These are phyloP conservation scores for Eremomyces bilateralis DNA, from an alignment of 495 filamentous ascomycete species.

Conservation along the genomic window DNA sequence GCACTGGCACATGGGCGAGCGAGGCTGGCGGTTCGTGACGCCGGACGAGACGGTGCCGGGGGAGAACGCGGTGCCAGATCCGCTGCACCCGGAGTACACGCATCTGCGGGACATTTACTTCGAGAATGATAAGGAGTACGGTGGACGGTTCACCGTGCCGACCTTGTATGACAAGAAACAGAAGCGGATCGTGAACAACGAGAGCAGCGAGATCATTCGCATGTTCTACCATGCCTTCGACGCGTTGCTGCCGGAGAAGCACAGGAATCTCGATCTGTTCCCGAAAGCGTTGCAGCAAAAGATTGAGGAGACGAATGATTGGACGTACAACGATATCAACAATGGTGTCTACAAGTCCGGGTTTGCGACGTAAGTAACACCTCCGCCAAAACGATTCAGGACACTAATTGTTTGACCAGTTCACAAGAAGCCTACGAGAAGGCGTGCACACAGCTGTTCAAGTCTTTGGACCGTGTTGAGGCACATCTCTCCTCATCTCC, in stretches of 20 bases:
- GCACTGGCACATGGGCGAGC: conserved; percentile 43
- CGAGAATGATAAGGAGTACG: conserved; percentile 41
- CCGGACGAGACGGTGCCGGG: conserved; percentile 22
- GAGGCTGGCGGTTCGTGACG: conserved; percentile 26
- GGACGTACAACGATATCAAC: conserved; percentile 71
- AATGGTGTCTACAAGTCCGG: conserved; percentile 69
- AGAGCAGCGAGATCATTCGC: conserved; percentile 67
- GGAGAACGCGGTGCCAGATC: conserved; percentile 34
- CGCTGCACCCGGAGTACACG: conserved; percentile 35
- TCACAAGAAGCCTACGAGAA: conserved; percentile 61
- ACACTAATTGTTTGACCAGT: conserved; percentile 8
- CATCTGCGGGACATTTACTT: conserved; percentile 55
- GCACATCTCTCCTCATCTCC: conserved; percentile 31
- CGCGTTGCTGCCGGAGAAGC: conserved; percentile 36
- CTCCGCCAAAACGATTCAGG: conserved; percentile 22
- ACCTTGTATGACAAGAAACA: conserved; percentile 54
- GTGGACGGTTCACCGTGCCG: conserved; percentile 60
- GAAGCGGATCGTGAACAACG: conserved; percentile 60
- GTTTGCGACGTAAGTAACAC: conserved; percentile 32
- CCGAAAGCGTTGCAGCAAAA: conserved; percentile 32
- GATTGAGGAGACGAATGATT: conserved; percentile 59
- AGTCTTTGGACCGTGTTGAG: conserved; percentile 49
- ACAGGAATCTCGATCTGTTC: conserved; percentile 40
- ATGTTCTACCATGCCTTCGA: conserved; percentile 63
- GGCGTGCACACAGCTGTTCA: conserved; percentile 44